Percentiles rank a stretch among this genome's conserved stretches.
These are phyloP conservation scores for Beauveria varroae DNA, from an alignment of 2,329 filamentous ascomycete species.

Conservation along the genomic window DNA sequence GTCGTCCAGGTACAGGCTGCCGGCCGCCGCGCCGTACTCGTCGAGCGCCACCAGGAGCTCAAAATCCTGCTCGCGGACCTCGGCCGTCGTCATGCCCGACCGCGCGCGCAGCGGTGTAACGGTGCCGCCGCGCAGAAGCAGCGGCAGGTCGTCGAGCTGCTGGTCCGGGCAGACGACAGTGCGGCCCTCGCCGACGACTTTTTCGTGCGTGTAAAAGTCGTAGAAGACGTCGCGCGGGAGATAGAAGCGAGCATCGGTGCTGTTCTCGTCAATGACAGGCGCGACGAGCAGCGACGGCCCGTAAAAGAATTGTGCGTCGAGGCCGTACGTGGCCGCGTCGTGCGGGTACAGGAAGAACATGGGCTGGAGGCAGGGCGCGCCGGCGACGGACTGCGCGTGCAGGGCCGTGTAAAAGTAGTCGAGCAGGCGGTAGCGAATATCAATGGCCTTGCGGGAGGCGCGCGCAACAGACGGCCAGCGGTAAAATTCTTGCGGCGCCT, in stretches of 20 bases:
- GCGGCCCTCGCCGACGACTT: conserved; percentile 32
- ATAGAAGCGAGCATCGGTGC: conserved; percentile 35
- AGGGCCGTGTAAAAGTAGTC: conserved; percentile 72
- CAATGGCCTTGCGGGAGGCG: conserved; percentile 59
- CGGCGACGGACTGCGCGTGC: conserved; percentile 49
- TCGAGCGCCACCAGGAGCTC: conserved; percentile 62
- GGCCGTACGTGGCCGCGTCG: conserved; percentile 31
- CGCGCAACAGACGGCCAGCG: conserved; percentile 52
- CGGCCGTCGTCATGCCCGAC: conserved; percentile 55
- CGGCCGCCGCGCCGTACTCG: conserved; percentile 52
- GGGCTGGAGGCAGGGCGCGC: conserved; percentile 64
- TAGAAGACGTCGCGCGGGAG: conserved; percentile 43
- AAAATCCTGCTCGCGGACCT: conserved; percentile 58
- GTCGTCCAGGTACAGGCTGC: conserved; percentile 67
- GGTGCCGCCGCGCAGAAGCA: conserved; percentile 58
- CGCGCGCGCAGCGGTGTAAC: conserved; percentile 54
- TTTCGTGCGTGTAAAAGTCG: conserved; percentile 39
- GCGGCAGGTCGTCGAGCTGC: conserved; percentile 46
- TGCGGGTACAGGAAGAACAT: conserved; percentile 62
- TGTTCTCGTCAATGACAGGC: conserved; percentile 34
- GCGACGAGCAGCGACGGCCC: conserved; percentile 36
- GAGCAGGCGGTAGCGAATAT: conserved; percentile 60
- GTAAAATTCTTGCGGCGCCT: conserved; percentile 55
- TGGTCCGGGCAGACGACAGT: conserved; percentile 29
- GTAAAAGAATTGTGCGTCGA: conserved; percentile 41